These are phyloP conservation scores for Syncephalastrum sp. DNA, from an alignment of 371 early-diverging fungal species.

Conservation along the genomic window DNA sequence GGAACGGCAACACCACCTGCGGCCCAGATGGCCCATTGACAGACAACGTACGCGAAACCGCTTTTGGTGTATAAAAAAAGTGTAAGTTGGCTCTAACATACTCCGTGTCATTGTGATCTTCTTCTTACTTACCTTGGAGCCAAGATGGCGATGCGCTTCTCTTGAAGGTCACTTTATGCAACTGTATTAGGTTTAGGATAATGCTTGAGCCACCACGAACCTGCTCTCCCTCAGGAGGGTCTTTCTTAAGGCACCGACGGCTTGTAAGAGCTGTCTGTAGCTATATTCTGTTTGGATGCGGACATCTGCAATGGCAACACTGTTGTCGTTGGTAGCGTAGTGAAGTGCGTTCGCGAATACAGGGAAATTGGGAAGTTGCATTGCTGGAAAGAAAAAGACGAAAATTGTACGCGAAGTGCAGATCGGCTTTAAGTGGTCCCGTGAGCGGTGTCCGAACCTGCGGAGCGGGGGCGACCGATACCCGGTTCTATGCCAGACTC, in stretches of 20 bases:
- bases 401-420: too few species aligned
- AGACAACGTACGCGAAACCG: conserved; percentile 68
- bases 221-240: conserved; percentile 26
- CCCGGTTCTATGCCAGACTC: too few species aligned
- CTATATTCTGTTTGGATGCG: conserved; percentile 18
- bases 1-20: conserved; percentile 80
- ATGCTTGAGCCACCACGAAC: conserved; percentile 13
- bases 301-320: conserved; percentile 37
- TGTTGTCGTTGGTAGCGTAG: conserved; percentile 21
- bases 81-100: neutral
- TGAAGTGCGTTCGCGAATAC: conserved; percentile 30
- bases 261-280: conserved; percentile 33
- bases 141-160: conserved; percentile 70
- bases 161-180: conserved; percentile 40
- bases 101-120: neutral
- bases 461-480: too few species aligned
- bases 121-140: conserved; percentile 50
- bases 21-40: conserved; percentile 80
- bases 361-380: conserved; percentile 30
- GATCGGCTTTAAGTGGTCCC: too few species aligned
- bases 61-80: conserved; percentile 11
- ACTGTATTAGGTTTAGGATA: neutral
- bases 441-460: too few species aligned
- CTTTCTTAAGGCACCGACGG: conserved; percentile 20
- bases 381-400: too few species aligned